These are phyloP conservation scores for Pseudonitzschia multiseries DNA, from an alignment of 108 stramenopile species.

Conservation along the genomic window DNA sequence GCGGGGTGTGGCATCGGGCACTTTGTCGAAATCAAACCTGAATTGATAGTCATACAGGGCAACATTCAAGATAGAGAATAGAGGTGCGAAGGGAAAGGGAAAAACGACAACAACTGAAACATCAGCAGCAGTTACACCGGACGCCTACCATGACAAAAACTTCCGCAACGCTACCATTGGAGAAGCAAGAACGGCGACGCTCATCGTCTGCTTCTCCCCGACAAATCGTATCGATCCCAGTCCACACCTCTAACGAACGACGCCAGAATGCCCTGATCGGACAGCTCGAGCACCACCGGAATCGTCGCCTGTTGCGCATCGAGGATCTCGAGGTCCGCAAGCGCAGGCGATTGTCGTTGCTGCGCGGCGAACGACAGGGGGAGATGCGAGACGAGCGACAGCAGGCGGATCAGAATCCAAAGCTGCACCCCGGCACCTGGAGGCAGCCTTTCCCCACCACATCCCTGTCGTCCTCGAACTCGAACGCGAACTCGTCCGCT, in stretches of 20 bases:
- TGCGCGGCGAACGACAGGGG: neutral
- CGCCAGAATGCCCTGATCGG: slow-evolving; percentile 29
- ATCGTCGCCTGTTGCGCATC: slow-evolving; percentile 20
- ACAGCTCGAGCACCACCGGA: slow-evolving; percentile 41
- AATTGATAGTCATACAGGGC: too few species aligned
- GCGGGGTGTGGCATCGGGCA: too few species aligned
- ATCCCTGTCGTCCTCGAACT: too few species aligned
- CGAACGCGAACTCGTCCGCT: neutral
- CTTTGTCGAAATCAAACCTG: too few species aligned
- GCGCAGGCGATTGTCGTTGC: neutral
- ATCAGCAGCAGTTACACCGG: too few species aligned
- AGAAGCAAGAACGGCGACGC: too few species aligned
- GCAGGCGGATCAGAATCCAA: neutral
- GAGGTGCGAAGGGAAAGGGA: neutral
- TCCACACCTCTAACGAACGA: slow-evolving; percentile 15
- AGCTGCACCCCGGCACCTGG: slow-evolving; percentile 32
- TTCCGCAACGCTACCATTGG: too few species aligned
- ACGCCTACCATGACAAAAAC: too few species aligned
- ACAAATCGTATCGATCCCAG: slow-evolving; percentile 8
- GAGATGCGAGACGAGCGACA: neutral
- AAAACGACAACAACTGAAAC: neutral
- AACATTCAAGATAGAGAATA: neutral
- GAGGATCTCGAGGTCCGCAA: neutral
- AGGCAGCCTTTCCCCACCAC: slow-evolving; percentile 4
- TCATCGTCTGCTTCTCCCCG: neutral